Percentiles rank a stretch among this genome's conserved stretches.
These are phyloP conservation scores for Candida jianshihensis DNA, from an alignment of 805 yeast species.

Conservation along the genomic window DNA sequence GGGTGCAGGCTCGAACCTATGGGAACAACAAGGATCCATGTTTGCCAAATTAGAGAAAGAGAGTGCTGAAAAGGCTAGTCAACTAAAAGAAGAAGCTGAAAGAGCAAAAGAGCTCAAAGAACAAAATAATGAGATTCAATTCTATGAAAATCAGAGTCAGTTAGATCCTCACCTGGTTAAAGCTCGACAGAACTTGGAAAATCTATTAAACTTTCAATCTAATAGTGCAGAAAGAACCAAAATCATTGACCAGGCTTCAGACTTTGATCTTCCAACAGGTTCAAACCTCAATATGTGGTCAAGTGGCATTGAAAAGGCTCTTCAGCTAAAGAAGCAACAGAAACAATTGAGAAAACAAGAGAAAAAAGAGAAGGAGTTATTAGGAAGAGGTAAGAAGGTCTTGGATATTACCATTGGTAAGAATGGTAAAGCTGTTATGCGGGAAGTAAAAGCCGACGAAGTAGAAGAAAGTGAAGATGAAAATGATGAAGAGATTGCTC, in stretches of 20 bases:
- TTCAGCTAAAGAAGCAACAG: constrained; percentile 83
- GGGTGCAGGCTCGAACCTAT: constrained; percentile 57
- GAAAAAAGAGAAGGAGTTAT: constrained; percentile 45
- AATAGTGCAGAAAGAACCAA: constrained; percentile 85
- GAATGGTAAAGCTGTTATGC: constrained; percentile 71
- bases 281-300: constrained; percentile 69
- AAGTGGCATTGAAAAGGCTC: constrained; percentile 74
- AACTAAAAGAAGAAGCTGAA: constrained; percentile 28
- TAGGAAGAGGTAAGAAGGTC: constrained; percentile 70
- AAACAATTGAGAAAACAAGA: constrained; percentile 60
- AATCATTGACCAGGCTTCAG: constrained; percentile 90
- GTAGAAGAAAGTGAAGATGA: constrained; percentile 29
- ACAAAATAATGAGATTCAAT: constrained; percentile 38
- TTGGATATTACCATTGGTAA: constrained; percentile 67
- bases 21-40: constrained; percentile 60
- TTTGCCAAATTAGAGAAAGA: constrained; percentile 53
- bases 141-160: constrained; percentile 31
- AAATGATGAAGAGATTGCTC: constrained; percentile 25
- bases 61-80: constrained; percentile 27
- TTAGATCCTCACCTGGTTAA: constrained; percentile 51
- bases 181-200: constrained; percentile 73
- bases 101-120: constrained; percentile 30
- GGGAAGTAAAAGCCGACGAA: constrained; percentile 11
- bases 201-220: constrained; percentile 71
- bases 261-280: constrained; percentile 59